A percentile compares a stretch with the other conserved stretches of the same genome.
Evolutionary conservation across 352 stramenopile genomes (phyloP).

Genomic region (Thraustotheca clavata): DNA sequence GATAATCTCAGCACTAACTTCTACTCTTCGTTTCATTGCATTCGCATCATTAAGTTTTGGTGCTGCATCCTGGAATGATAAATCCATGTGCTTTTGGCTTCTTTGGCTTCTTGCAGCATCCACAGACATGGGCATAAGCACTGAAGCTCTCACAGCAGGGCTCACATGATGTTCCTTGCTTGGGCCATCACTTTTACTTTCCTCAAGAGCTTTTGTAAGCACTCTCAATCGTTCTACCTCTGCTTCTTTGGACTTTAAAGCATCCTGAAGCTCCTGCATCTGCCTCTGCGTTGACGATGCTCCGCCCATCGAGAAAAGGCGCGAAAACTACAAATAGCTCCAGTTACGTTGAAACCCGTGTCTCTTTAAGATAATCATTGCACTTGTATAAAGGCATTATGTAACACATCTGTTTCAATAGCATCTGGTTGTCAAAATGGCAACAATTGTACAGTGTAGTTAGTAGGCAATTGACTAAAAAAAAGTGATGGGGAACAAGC

Average conservation of each 20-base stretch:
- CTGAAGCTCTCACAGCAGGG: constrained; percentile 43
- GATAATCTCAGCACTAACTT: constrained; percentile 75
- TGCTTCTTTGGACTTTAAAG: constrained; percentile 13
- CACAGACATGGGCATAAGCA: constrained; percentile 80
- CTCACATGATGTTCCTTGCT: neutral
- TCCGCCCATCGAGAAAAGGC: neutral
- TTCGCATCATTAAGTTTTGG: constrained; percentile 1
- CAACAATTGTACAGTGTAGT: too few relatives aligned
- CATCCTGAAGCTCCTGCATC: constrained; percentile 5
- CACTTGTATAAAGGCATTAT: too few relatives aligned
- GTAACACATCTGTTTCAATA: too few relatives aligned
- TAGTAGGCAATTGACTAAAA: too few relatives aligned
- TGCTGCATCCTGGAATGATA: constrained; percentile 36
- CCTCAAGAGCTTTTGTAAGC: constrained; percentile 13
- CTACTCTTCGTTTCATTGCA: constrained; percentile 35
- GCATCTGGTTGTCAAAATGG: too few relatives aligned
- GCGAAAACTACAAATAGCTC: too few relatives aligned
- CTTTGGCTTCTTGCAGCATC: constrained; percentile 77
- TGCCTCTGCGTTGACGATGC: constrained; percentile 12
- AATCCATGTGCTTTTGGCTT: constrained; percentile 38
- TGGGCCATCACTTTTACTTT: neutral
- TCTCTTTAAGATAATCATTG: neutral
- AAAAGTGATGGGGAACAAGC: constrained; percentile 21
- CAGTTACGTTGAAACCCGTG: neutral
- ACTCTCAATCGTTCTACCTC: constrained; percentile 4